phyloP scores from a whole-genome alignment of 805 yeast genomes.

The Jamesozyma gamospora region DNA sequence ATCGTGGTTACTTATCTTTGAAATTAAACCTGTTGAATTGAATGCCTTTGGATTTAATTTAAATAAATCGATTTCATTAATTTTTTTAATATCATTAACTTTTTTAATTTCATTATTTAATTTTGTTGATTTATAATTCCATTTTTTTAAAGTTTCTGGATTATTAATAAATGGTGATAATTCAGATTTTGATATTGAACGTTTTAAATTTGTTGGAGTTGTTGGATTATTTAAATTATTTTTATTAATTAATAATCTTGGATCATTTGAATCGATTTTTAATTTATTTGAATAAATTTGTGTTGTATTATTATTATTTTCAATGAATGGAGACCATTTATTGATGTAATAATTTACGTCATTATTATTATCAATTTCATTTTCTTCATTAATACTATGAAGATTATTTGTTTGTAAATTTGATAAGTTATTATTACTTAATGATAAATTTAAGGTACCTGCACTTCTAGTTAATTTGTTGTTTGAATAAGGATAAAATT shows the following conservation, averaged over 20 bases:
- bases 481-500: constrained; percentile 24
- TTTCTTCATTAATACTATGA: constrained; percentile 9
- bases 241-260: background rate
- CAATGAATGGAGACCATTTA: constrained; percentile 22
- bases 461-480: constrained; percentile 40
- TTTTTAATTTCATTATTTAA: constrained; percentile 5
- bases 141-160: constrained; percentile 12
- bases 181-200: constrained; percentile 23
- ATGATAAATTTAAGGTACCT: constrained; percentile 41
- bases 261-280: background rate
- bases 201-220: constrained; percentile 13
- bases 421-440: constrained; percentile 30
- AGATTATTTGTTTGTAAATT: background rate
- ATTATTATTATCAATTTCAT: constrained; percentile 2
- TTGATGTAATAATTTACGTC: constrained; percentile 16
- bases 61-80: constrained; percentile 3
- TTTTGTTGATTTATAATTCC: constrained; percentile 12
- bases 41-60: constrained; percentile 23
- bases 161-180: constrained; percentile 26
- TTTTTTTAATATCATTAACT: constrained; percentile 3
- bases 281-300: background rate
- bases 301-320: background rate
- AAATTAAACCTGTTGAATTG: constrained; percentile 20
- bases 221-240: constrained; percentile 6
- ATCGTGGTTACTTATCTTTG: constrained; percentile 82